These are phyloP conservation scores for Saccharomycopsis sp. DNA, from an alignment of 805 yeast species.

Conservation along the genomic window DNA sequence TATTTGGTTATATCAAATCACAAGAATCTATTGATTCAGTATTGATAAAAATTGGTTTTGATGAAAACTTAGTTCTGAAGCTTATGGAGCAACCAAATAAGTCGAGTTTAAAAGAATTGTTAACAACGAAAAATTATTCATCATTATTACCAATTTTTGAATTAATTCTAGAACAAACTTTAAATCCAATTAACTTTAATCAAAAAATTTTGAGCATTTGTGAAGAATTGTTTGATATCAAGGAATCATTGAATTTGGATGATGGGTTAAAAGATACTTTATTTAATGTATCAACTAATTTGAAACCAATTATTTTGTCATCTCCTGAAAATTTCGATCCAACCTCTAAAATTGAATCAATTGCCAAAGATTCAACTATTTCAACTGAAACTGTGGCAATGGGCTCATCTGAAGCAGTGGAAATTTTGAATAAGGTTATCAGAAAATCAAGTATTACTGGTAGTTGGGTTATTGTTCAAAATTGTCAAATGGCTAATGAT, in stretches of 20 bases:
- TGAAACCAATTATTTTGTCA: slow-evolving; percentile 39
- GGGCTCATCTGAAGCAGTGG: slow-evolving; percentile 63
- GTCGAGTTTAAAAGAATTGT: not conserved
- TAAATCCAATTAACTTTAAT: not conserved
- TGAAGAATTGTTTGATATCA: not conserved
- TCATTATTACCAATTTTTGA: not conserved
- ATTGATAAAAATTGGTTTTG: too few relatives aligned
- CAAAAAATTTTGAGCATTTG: not conserved
- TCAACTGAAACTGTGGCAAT: slow-evolving; percentile 43
- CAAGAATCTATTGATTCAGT: not conserved
- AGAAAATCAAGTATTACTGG: slow-evolving; percentile 36
- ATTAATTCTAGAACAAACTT: not conserved
- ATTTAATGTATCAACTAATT: slow-evolving; percentile 10
- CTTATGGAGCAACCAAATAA: not conserved
- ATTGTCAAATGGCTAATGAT: slow-evolving; percentile 57
- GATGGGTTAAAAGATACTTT: not conserved
- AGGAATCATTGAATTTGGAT: not conserved
- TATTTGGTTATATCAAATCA: too few relatives aligned
- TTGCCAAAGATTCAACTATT: slow-evolving; percentile 27
- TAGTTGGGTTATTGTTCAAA: slow-evolving; percentile 69
- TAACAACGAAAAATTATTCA: too few relatives aligned
- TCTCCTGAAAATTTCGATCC: slow-evolving; percentile 62
- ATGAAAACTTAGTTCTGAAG: not conserved
- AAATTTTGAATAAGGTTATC: slow-evolving; percentile 46
- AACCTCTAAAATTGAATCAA: slow-evolving; percentile 36